Evolutionary conservation across 768 basidiomycete species (phyloP), one percentile per base, ranked within the genome.

Genomic region (Tubosaeta sp.): DNA sequence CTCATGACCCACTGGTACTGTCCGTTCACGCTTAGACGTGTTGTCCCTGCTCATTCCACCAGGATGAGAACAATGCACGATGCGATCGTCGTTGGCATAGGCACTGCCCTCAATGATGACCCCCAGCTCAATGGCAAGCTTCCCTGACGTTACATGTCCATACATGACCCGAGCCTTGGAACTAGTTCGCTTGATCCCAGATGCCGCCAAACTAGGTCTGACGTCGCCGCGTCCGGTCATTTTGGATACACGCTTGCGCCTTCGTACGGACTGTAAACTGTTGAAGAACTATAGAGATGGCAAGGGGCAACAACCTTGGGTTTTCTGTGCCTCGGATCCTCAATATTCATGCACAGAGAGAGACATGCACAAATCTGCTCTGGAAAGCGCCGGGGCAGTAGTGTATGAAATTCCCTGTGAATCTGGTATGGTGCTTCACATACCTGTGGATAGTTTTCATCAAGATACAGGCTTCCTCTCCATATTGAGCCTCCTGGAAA

Each of bases 21-120:
- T 25, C 16, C 37, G 10, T 52, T 19, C 31, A 22, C 34, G 43
- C 17, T 35, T 32, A 25, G 50, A 49, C 38, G 16, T 29, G 27
- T 17, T 10, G 33, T 31, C 16, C 46, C 26, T 39, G 29, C 48
- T 45, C 42, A 60, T 35, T 29, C 46, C 16, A 44, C 54, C 57
- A 95, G 94, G 85, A 83, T 98, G 82, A 76, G 95, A 56, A 78
- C 91, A 0, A 81, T 91, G 78, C 95, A 98, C 70, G 91, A 97
- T 61, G 93, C 80, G 9, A 97, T 99, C 54, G 72, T 99, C 13
- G 77, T 99, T 41, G 95, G 95, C 3, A 81, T 94, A 34, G 90
- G 88, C 8, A 98, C 95, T 0, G 84, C 91, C 19, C 70, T 92
- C 42, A 91, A 92, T 54, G 95, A 99, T 62, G 79, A 99, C 65